Conservation (phyloP, 257 asterid species). For the Ligustrum vulgare region DNA sequence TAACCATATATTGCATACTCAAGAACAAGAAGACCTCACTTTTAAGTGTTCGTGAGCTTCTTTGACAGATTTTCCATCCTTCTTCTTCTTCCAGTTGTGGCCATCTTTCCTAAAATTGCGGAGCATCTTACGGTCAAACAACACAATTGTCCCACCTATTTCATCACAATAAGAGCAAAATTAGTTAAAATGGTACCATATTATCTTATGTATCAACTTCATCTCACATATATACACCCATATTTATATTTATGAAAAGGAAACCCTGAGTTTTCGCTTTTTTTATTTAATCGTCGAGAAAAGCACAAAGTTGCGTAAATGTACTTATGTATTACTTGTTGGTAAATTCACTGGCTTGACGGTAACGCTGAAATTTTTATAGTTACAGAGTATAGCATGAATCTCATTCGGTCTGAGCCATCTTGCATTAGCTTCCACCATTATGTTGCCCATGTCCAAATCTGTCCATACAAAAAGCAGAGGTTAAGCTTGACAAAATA, state of each 20-base stretch:
- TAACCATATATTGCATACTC: slow-evolving; percentile 1
- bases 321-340: slow-evolving; percentile 52
- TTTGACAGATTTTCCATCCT: slow-evolving; percentile 93
- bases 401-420: slow-evolving; percentile 99
- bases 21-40: slow-evolving; percentile 44
- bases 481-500: slow-evolving; percentile 13
- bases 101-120: slow-evolving; percentile 97
- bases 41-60: slow-evolving; percentile 99
- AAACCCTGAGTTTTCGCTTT: not conserved
- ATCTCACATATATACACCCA: slow-evolving; percentile 7
- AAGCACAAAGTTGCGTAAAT: slow-evolving; percentile 16
- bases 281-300: slow-evolving; percentile 14
- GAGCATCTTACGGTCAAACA: slow-evolving; percentile 96
- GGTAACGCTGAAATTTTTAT: slow-evolving; percentile 59
- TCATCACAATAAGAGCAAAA: slow-evolving; percentile 23
- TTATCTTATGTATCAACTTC: slow-evolving; percentile 13
- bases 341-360: slow-evolving; percentile 92
- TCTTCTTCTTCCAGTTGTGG: slow-evolving; percentile 97
- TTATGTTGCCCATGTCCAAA: slow-evolving; percentile 63
- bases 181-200: slow-evolving; percentile 22
- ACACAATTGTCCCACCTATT: slow-evolving; percentile 83
- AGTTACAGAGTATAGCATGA: slow-evolving; percentile 82
- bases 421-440: slow-evolving; percentile 80
- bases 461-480: slow-evolving; percentile 48
- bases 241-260: not conserved